Evolutionary conservation across 441 rosid species (phyloP), one percentile per base, ranked within the genome.

Genomic region (Heliophila coronopifolia): DNA sequence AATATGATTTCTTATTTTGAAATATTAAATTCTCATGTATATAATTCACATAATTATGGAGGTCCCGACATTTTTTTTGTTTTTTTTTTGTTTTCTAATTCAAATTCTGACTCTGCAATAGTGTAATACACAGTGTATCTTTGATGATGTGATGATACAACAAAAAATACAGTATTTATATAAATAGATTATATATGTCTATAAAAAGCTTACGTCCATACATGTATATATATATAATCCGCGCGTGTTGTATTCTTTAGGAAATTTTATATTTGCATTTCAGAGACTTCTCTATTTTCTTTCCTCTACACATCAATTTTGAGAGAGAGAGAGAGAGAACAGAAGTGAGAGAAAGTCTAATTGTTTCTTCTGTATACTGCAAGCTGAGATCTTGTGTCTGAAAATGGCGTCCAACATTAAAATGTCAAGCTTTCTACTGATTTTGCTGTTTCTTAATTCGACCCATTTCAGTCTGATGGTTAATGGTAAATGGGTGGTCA

Each of bases 401-500:
- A 49, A 49, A 24, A 65, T 57, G 59, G 40, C 15, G 45, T 23
- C 7, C 49, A 35, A 43, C 64, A 50, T 53, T 54, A 65, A 57
- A 14, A 48, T 58, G 49, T 58, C 65, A 65, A 66, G 57, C 22
- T 51, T 49, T 53, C 61, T 66, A 16, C 28, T 66, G 65, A 44
- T 59, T 25, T 45, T 66, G 45, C 54, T 66, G 28, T 59, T 66
- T 66, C 66, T 66, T 39, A 66, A 22, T 54, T 53, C 66, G 10
- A 66, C 57, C 70, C 66, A 53, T 58, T 58, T 66, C 32, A 39
- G 57, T 44, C 41, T 66, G 5, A 19, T 51, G 36, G 57, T 40
- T 39, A 3, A 59, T 45, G 70, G 70, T 66, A 66, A 53, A 33
- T 33, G 61, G n/a, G n/a, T n/a, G 10, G 66, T 66, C 66, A 53